Base-by-base conservation (phyloP, 495 filamentous ascomycete species). In the Penicillium lagena region DNA sequence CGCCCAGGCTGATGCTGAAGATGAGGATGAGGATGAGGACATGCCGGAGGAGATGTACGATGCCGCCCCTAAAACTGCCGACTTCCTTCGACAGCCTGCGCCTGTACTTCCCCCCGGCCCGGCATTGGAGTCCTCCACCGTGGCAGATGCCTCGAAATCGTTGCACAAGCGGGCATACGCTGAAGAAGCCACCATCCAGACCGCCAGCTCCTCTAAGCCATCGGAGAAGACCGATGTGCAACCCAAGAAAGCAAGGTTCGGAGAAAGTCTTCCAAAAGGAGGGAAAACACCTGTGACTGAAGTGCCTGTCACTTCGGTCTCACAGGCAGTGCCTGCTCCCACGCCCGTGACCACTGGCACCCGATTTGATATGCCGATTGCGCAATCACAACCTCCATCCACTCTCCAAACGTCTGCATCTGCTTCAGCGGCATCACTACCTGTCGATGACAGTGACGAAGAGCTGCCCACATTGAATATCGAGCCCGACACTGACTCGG, bases 401-500 rank as follows among this genome's bases (percentile, higher is more conserved):
- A 35, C 41, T 14, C 33, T 50, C 6, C 53, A 52, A 15, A 42
- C 39, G 11, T 28, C 56, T 27, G 4, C 22, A 22, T 37, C 46
- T 12, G 35, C 38, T 5, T 31, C 45, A 13, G 35, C 42, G 33
- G 29, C 43, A 14, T 32, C 56, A 1, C 34, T 47, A 29, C 35
- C 48, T 37, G 66, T 59, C 6, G 72, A 73, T 35, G 72, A 72
- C 12, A 76, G 72, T 35, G 72, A 69, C 13, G 72, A 73, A 46
- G 73, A 75, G 41, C 49, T 77, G 51, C 73, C 73, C 9, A 62
- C 69, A 1, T 47, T 76, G 47, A 66, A 76, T 45, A 52, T 76
- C 9, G 72, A 73, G 7, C 51, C 68, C 34, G 73, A 73, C 39
- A 71, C 71, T 14, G 70, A 75, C 46, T 63, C 67, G 30, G 59